Base-by-base conservation (phyloP, 2,329 filamentous ascomycete species). In the Colletotrichum musae region DNA sequence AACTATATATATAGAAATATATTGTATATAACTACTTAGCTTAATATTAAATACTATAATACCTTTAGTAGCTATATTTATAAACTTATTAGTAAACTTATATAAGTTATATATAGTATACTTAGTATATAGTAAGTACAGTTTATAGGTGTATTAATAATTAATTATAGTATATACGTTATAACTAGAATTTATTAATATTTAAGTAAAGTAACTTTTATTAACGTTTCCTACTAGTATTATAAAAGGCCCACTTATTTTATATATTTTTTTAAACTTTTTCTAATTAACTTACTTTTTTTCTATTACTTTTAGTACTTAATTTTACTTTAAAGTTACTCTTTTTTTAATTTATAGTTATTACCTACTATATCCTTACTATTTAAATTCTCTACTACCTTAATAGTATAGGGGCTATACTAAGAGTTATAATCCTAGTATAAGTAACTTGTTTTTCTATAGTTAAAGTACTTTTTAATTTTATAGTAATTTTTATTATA, bases 51-150 rank as follows among this genome's bases (percentile, higher is more conserved):
- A n/a, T 26, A 26, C n/a, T 28, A 45, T 64, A 36, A 50, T 47
- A 58, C 15, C 32, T 58, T 51, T 53, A 47, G 67, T 67, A 32
- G 36, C 45, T 48, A 28, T 64, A 26, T 36, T 71, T 57, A 39
- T 52, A 47, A 56, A 62, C 59, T 18, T 62, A 58, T 32, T 70
- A 48, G 52, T 62, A 70, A 64, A 54, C 54, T 21, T 48, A 48
- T 58, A 54, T 71, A 45, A 61, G 58, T 9, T 39, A 3, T 5
- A 5, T 9, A 13, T 7, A 39, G 21, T 59, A 59, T 59, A 59
- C 71, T 24, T 47, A 54, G 45, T 71, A 62, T 57, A 21, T 45
- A 39, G 41, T 52, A 61, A 48, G 47, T 53, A 64, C 48, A 43
- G 48, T 16, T 62, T 45, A 15, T 59, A 52, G 52, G 21, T 62